phyloP scores from a whole-genome alignment of 2,329 filamentous ascomycete genomes.

The Metarhizium album region DNA sequence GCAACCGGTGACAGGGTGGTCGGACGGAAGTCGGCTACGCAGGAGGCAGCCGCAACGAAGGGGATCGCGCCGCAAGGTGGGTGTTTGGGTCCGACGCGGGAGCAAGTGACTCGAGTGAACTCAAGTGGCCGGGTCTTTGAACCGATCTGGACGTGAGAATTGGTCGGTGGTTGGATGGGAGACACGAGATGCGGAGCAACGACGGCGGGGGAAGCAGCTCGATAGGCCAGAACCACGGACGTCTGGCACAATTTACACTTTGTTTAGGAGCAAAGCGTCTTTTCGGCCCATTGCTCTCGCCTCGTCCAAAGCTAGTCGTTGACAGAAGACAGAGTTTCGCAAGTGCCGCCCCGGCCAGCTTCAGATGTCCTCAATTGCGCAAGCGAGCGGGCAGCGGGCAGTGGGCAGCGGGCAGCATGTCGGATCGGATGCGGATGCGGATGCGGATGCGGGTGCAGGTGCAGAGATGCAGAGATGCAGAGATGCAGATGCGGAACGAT shows the following conservation, averaged over 20 bases:
- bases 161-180: neutral
- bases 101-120: neutral
- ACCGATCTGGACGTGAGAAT: neutral
- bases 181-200: neutral
- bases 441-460: too few species aligned
- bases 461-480: too few species aligned
- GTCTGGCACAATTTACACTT: neutral
- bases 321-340: neutral
- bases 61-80: slow-evolving; percentile 2
- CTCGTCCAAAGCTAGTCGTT: neutral
- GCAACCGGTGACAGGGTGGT: neutral
- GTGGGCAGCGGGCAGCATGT: neutral
- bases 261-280: neutral
- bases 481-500: neutral
- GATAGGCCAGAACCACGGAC: neutral
- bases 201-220: neutral
- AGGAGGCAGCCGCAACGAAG: slow-evolving; percentile 2
- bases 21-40: neutral
- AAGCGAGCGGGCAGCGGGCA: neutral
- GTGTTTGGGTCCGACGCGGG: neutral
- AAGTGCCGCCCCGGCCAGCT: neutral
- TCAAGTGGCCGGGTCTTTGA: neutral
- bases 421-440: slow-evolving; percentile 6
- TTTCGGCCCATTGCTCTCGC: neutral
- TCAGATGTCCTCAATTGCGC: neutral